Evolutionary conservation across 2,329 filamentous ascomycete species (phyloP).

Genomic region (Arthroderma sp.): DNA sequence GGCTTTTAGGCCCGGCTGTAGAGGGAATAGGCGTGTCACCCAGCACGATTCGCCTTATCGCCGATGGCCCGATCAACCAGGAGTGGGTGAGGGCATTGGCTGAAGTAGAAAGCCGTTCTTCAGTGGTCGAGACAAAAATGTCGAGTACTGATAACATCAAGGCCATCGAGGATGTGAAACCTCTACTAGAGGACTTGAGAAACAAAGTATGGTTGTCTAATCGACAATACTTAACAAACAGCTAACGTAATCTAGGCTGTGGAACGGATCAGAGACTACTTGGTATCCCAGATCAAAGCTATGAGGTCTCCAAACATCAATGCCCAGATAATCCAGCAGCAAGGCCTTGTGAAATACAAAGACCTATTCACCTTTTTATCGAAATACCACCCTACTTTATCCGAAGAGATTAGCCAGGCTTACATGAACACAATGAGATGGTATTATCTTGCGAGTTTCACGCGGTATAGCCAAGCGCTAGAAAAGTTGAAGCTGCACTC

Average conservation of each 20-base stretch:
- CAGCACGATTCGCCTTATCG: constrained; percentile 67
- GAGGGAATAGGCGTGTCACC: constrained; percentile 87
- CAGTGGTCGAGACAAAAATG: constrained; percentile 54
- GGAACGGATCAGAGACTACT: constrained; percentile 83
- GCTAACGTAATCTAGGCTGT: constrained; percentile 46
- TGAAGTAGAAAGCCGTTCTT: constrained; percentile 69
- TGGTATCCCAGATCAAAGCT: constrained; percentile 89
- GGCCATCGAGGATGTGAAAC: constrained; percentile 69
- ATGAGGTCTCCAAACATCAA: constrained; percentile 92
- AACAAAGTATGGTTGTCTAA: constrained; percentile 48
- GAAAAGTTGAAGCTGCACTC: constrained; percentile 72
- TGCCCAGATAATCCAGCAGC: constrained; percentile 90
- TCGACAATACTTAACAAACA: not conserved
- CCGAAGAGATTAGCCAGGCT: constrained; percentile 78
- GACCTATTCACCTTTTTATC: constrained; percentile 78
- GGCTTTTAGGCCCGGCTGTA: constrained; percentile 71
- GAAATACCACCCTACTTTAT: constrained; percentile 66
- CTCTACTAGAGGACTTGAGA: constrained; percentile 70
- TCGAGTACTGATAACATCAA: constrained; percentile 53
- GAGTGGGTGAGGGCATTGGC: constrained; percentile 70
- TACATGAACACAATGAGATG: constrained; percentile 98
- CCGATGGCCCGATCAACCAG: constrained; percentile 80
- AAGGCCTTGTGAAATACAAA: constrained; percentile 77
- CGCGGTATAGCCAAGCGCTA: constrained; percentile 70
- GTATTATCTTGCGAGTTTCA: constrained; percentile 92